phyloP scores from a whole-genome alignment of 2,329 filamentous ascomycete species.

The Paracoccidioides brasiliensis region DNA sequence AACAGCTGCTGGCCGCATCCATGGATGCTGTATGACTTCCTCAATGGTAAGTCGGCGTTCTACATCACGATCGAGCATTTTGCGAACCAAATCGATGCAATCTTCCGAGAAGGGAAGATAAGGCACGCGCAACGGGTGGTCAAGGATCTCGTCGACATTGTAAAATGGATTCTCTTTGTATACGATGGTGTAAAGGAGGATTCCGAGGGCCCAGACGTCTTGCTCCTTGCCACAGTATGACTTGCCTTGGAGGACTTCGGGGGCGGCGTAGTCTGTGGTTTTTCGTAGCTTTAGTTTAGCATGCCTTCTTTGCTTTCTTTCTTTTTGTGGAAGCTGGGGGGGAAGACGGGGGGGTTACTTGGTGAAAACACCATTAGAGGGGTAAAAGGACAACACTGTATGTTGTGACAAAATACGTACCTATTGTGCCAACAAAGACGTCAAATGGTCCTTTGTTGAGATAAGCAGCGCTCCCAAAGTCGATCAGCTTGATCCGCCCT shows the following conservation, averaged over 20 bases:
- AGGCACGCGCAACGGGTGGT: constrained; percentile 83
- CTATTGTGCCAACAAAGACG: constrained; percentile 96
- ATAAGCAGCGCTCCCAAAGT: constrained; percentile 95
- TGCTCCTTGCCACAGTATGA: constrained; percentile 93
- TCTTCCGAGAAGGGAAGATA: constrained; percentile 56
- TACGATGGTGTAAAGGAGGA: constrained; percentile 93
- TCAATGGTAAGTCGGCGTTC: constrained; percentile 71
- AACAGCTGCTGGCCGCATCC: constrained; percentile 35
- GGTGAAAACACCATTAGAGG: not conserved
- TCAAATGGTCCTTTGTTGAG: constrained; percentile 98
- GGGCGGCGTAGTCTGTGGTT: constrained; percentile 84
- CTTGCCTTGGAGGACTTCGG: constrained; percentile 87
- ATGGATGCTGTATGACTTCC: constrained; percentile 79
- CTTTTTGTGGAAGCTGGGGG: not conserved
- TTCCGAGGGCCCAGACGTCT: constrained; percentile 95
- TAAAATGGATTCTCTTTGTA: constrained; percentile 99
- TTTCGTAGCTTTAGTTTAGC: no score
- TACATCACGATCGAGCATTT: constrained; percentile 88
- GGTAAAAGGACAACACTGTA: not conserved
- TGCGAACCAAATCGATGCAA: constrained; percentile 79
- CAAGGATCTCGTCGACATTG: constrained; percentile 98
- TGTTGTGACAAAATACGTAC: constrained; percentile 39
- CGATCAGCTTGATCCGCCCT: constrained; percentile 89
- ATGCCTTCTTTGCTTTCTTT: not conserved
- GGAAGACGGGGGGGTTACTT: not conserved